Base-by-base conservation (phyloP, 768 basidiomycete species). In the Phallus indusiatus region DNA sequence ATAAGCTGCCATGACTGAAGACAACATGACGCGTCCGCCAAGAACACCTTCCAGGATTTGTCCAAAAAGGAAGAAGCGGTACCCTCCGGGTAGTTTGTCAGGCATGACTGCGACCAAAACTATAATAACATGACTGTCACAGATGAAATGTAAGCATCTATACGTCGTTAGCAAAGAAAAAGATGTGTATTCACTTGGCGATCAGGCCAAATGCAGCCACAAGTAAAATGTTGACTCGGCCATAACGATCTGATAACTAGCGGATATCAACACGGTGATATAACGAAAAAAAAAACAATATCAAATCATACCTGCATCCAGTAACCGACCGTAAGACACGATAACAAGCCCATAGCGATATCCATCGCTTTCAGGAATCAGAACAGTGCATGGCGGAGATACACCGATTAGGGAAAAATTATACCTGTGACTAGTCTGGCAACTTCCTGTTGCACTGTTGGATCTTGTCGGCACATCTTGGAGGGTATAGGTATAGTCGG, bases 261-360 rank as follows among this genome's bases (percentile, higher is more conserved):
- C 28, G 17, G 12, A 56, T 22, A 52, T 21, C 51, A 21, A 18
- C 34, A 47, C 46, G 59, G 6, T 8, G 42, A n/a, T 42, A 42
- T n/a, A 42, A n/a, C n/a, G 12, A 42, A 42, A n/a, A 10, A 8
- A n/a, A 2, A 34, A 7, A 14, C 42, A 10, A 47, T 24, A 56
- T 35, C 22, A 56, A 21, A 46, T 53, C 50, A 17, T 28, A 60
- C 35, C 53, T 59, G 63, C 58, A 87, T 86, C 93, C 93, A 95
- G 81, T 84, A 94, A 1, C 81, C 89, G 12, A 86, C 84, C 1
- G 90, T 92, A 33, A 94, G 66, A 62, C 88, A 88, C 34, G 82
- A 78, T 35, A 95, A 73, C 54, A 90, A 69, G 9, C 93, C 93
- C 73, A 81, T 82, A 9, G 78, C 74, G 3, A 84, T 75, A 0